These are phyloP conservation scores for Phytophthora melonis DNA, from an alignment of 352 stramenopile species.

Conservation along the genomic window DNA sequence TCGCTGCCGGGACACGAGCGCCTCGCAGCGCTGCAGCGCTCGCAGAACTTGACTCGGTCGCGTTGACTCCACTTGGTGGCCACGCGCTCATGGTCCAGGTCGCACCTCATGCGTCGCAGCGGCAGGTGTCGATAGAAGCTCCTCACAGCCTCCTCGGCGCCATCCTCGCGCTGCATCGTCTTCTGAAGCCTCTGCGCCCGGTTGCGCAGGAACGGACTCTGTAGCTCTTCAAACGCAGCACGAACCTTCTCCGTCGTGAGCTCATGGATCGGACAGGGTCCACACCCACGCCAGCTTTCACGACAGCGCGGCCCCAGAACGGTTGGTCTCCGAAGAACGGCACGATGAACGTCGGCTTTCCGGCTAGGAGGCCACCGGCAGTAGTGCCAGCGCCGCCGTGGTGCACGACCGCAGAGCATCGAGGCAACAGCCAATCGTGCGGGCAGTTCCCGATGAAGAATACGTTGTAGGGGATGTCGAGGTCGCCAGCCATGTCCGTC, in stretches of 20 bases:
- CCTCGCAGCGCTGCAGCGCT: slow-evolving; percentile 36
- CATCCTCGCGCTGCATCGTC: slow-evolving; percentile 82
- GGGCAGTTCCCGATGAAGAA: slow-evolving; percentile 72
- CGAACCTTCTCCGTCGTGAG: slow-evolving; percentile 82
- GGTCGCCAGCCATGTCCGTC: slow-evolving; percentile 66
- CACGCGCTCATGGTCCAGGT: slow-evolving; percentile 32
- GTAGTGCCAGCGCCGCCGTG: slow-evolving; percentile 89
- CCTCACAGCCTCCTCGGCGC: slow-evolving; percentile 74
- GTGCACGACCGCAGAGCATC: slow-evolving; percentile 85
- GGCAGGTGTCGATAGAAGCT: slow-evolving; percentile 90
- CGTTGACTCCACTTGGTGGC: slow-evolving; percentile 44
- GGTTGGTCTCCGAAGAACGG: slow-evolving; percentile 95
- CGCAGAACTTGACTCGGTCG: slow-evolving; percentile 48
- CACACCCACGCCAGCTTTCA: slow-evolving; percentile 82
- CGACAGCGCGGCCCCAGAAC: slow-evolving; percentile 93
- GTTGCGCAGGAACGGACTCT: slow-evolving; percentile 52
- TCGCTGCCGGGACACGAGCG: slow-evolving; percentile 26
- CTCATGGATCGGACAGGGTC: slow-evolving; percentile 84
- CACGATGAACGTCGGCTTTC: slow-evolving; percentile 94
- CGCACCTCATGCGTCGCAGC: slow-evolving; percentile 82
- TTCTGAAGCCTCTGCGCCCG: slow-evolving; percentile 55
- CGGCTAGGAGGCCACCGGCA: slow-evolving; percentile 85
- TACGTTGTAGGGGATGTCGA: slow-evolving; percentile 54
- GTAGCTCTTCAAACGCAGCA: slow-evolving; percentile 73
- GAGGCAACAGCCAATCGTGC: slow-evolving; percentile 93